phyloP scores from a whole-genome alignment of 345 rosid genomes.

The Ricinus communis region DNA sequence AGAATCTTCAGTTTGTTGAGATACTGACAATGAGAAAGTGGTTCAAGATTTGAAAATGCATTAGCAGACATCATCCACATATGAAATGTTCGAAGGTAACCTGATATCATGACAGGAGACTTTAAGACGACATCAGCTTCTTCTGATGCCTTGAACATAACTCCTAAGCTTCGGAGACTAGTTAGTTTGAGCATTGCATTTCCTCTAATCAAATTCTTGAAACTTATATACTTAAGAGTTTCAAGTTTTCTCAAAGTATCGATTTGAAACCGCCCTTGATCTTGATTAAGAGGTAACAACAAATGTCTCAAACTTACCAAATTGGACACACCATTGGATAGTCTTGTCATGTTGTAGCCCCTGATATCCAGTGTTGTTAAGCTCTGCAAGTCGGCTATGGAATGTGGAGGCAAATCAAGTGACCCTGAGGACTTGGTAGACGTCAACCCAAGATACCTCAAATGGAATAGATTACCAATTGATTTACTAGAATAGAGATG shows the following conservation, averaged over 20 bases:
- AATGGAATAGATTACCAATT: not conserved
- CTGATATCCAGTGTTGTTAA: not conserved
- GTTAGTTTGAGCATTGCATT: not conserved
- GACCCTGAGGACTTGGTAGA: not conserved
- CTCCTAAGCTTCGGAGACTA: not conserved
- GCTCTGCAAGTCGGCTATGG: not conserved
- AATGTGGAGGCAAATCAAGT: not conserved
- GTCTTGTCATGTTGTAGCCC: not conserved
- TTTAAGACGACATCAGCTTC: not conserved
- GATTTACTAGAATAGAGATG: not conserved
- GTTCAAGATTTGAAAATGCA: not conserved
- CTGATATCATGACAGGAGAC: not conserved
- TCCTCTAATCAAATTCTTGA: not conserved
- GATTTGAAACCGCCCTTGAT: not conserved
- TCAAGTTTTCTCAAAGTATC: not conserved
- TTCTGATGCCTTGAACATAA: not conserved
- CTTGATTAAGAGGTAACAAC: not conserved
- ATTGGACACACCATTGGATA: not conserved
- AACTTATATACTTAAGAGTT: not conserved
- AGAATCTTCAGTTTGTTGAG: not conserved
- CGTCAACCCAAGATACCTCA: not conserved
- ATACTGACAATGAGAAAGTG: not conserved
- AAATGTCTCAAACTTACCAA: not conserved
- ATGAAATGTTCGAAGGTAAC: not conserved
- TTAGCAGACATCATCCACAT: not conserved